These are phyloP conservation scores for Fragilaria radians DNA, from an alignment of 108 stramenopile species.

Conservation along the genomic window DNA sequence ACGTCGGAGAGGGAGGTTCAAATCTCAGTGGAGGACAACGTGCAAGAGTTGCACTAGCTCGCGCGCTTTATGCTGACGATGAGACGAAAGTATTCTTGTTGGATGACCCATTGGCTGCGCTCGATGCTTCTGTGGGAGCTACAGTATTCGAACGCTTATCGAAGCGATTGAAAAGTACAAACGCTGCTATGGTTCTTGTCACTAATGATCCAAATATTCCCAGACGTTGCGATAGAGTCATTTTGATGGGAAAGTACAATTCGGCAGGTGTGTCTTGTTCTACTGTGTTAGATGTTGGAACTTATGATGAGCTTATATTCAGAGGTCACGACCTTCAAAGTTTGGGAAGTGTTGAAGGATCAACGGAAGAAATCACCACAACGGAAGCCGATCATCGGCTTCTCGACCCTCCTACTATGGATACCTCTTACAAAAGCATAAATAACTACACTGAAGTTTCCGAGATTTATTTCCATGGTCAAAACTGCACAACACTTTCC, in stretches of 20 bases:
- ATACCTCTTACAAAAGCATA: background rate
- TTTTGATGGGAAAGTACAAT: conserved; percentile 50
- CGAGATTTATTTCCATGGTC: background rate
- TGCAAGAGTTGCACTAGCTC: conserved; percentile 86
- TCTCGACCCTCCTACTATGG: background rate
- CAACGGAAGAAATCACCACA: background rate
- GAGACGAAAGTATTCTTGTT: conserved; percentile 45
- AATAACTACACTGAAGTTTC: background rate
- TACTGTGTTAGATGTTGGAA: conserved; percentile 56
- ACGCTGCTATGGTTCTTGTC: conserved; percentile 61
- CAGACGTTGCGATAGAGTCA: conserved; percentile 63
- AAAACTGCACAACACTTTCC: conserved; percentile 13
- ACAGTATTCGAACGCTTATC: conserved; percentile 59
- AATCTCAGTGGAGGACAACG: conserved; percentile 87
- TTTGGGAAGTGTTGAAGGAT: conserved; percentile 5
- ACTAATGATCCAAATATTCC: conserved; percentile 79
- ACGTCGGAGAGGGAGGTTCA: conserved; percentile 76
- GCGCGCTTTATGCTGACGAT: conserved; percentile 47
- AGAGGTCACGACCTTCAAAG: conserved; percentile 54
- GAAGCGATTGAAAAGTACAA: conserved; percentile 32
- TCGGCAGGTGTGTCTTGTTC: conserved; percentile 31
- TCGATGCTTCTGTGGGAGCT: conserved; percentile 67
- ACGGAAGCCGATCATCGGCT: background rate
- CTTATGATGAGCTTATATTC: conserved; percentile 60
- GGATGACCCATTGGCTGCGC: conserved; percentile 58